Evolutionary conservation across 1,284 basidiomycete genomes (phyloP).

Genomic region (Coniferiporia weirii): DNA sequence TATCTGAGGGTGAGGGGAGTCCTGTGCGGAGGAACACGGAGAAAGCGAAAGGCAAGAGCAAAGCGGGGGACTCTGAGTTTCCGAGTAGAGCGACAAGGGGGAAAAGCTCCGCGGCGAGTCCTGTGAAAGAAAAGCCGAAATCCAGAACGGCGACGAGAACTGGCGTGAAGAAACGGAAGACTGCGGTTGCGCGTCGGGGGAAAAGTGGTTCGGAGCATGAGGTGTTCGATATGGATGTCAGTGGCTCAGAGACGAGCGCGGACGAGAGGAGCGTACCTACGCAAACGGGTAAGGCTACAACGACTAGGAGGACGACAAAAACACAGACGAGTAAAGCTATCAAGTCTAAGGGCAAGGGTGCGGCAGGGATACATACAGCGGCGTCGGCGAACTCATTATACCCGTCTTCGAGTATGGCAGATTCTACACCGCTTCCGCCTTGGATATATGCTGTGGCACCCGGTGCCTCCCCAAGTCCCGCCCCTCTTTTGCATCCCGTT

Average conservation of each 20-base stretch:
- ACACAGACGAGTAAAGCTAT: not conserved
- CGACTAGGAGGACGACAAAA: not conserved
- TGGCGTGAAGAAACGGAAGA: not conserved
- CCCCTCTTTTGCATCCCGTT: too few species aligned
- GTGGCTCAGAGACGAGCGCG: conserved; percentile 4
- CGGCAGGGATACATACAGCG: not conserved
- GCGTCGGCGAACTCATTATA: not conserved
- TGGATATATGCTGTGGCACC: too few species aligned
- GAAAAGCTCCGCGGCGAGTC: not conserved
- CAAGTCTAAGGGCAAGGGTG: not conserved
- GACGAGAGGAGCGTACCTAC: not conserved
- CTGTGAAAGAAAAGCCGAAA: not conserved
- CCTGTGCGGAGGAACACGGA: not conserved
- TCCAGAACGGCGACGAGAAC: not conserved
- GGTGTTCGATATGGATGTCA: not conserved
- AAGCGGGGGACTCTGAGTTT: not conserved
- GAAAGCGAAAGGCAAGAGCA: conserved; percentile 1
- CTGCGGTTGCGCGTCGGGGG: not conserved
- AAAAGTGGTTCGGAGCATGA: conserved; percentile 14
- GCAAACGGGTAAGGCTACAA: too few species aligned
- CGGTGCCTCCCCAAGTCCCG: too few species aligned
- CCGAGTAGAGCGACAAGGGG: not conserved
- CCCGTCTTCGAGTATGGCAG: conserved; percentile 16
- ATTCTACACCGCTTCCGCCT: too few species aligned
- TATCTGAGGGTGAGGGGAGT: not conserved